Evolutionary conservation across 1,284 basidiomycete genomes (phyloP).

Genomic region (Malassezia yamatoensis): DNA sequence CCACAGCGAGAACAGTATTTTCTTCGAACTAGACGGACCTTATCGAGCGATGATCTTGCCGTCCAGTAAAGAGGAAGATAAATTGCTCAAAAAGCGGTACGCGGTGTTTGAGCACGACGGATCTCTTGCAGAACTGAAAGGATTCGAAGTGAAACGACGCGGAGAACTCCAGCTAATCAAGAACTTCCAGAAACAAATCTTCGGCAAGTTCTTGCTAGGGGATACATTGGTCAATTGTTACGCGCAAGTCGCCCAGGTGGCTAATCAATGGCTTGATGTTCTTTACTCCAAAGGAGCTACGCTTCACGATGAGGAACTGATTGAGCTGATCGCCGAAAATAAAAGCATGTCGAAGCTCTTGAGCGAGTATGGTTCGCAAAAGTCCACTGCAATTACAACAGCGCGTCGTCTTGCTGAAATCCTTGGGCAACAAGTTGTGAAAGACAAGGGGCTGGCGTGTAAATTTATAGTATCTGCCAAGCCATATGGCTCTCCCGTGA

Average conservation of each 20-base stretch:
- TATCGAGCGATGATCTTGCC: conserved; percentile 99
- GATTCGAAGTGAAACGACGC: conserved; percentile 96
- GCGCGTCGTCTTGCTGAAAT: conserved; percentile 92
- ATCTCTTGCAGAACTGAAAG: conserved; percentile 89
- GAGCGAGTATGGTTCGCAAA: conserved; percentile 89
- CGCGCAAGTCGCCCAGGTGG: conserved; percentile 80
- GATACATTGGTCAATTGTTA: conserved; percentile 90
- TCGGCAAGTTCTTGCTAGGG: conserved; percentile 91
- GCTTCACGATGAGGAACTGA: conserved; percentile 79
- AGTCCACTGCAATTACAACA: conserved; percentile 96
- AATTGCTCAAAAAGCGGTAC: conserved; percentile 95
- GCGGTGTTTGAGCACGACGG: conserved; percentile 99
- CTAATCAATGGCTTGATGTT: conserved; percentile 95
- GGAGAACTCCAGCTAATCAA: conserved; percentile 99
- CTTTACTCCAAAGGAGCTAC: conserved; percentile 75
- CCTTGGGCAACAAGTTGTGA: conserved; percentile 95
- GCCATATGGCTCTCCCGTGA: conserved; percentile 86
- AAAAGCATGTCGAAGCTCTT: conserved; percentile 95
- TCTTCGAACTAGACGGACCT: conserved; percentile 97
- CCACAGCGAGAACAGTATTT: conserved; percentile 97
- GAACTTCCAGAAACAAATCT: conserved; percentile 97
- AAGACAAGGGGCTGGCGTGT: conserved; percentile 96
- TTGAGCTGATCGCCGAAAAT: conserved; percentile 97
- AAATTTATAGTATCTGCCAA: conserved; percentile 97
- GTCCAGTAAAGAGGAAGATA: conserved; percentile 98